Conservation (phyloP, 352 stramenopile species). For the Pythium phragmitis region DNA sequence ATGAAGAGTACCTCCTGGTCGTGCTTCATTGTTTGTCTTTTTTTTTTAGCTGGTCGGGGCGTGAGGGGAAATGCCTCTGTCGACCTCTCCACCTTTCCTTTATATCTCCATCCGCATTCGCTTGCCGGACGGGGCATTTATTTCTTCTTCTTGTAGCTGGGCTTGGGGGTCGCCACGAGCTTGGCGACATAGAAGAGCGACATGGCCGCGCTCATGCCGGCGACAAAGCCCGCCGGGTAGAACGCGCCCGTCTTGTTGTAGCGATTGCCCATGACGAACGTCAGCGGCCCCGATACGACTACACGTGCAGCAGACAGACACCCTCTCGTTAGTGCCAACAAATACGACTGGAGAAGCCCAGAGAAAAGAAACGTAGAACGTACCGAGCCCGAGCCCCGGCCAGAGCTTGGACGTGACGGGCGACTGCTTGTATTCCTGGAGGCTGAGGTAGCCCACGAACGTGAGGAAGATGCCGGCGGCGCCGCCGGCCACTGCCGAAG, state of each 20-base stretch:
- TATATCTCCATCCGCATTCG: too few relatives aligned
- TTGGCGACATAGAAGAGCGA: slow-evolving; percentile 80
- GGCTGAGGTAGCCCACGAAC: slow-evolving; percentile 82
- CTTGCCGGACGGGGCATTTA: slow-evolving; percentile 4
- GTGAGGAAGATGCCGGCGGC: slow-evolving; percentile 68
- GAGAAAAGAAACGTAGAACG: neutral
- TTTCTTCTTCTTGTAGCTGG: slow-evolving; percentile 77
- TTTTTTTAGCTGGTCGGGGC: too few relatives aligned
- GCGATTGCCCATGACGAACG: slow-evolving; percentile 71
- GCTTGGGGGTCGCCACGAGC: slow-evolving; percentile 62
- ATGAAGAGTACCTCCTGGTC: too few relatives aligned
- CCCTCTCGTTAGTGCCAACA: too few relatives aligned
- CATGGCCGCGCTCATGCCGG: slow-evolving; percentile 68
- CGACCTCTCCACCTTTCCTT: too few relatives aligned
- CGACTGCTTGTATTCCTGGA: slow-evolving; percentile 83
- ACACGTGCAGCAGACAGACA: neutral
- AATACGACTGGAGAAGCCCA: neutral
- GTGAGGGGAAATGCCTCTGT: too few relatives aligned
- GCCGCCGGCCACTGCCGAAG: slow-evolving; percentile 59
- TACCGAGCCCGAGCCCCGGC: slow-evolving; percentile 58
- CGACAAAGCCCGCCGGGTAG: slow-evolving; percentile 67
- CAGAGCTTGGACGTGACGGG: slow-evolving; percentile 80
- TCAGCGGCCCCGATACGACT: slow-evolving; percentile 65
- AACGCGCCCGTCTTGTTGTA: slow-evolving; percentile 75
- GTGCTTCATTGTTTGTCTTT: too few relatives aligned